Percentiles rank a stretch among this genome's conserved stretches.
Conservation (phyloP, 1,139 yeast species). For the Kodamaea ohmeri region DNA sequence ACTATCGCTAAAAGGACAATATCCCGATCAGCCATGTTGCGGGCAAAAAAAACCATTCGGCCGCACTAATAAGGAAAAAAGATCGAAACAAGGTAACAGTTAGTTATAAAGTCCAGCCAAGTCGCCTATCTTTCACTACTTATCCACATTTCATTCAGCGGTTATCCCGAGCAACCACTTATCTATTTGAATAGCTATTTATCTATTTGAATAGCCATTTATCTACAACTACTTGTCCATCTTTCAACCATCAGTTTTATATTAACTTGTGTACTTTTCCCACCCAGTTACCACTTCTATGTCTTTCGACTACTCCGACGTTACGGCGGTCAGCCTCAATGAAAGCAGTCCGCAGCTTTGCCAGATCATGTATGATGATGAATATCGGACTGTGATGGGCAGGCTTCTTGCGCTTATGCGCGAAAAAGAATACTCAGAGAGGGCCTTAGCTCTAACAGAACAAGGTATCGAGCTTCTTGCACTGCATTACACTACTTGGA, state of each 20-base stretch:
- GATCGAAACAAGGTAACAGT: background rate
- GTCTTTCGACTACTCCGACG: conserved; percentile 33
- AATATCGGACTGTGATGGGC: conserved; percentile 63
- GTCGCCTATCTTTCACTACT: too few relatives aligned
- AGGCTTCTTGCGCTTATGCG: conserved; percentile 60
- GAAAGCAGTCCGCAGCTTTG: conserved; percentile 59
- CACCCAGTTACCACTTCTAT: background rate
- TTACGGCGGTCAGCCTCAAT: conserved; percentile 40
- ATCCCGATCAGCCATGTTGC: conserved; percentile 13
- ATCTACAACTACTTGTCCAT: too few relatives aligned
- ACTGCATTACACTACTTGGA: conserved; percentile 93
- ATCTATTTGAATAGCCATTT: too few relatives aligned
- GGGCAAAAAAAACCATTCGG: conserved; percentile 5
- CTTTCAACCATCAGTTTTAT: too few relatives aligned
- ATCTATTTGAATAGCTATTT: too few relatives aligned
- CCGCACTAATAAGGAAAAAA: conserved; percentile 10
- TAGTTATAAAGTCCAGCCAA: too few relatives aligned
- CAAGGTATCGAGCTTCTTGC: conserved; percentile 67
- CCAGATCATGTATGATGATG: conserved; percentile 72
- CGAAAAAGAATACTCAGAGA: conserved; percentile 58
- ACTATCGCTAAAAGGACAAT: conserved; percentile 12
- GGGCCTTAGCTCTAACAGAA: conserved; percentile 69
- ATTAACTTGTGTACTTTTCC: too few relatives aligned
- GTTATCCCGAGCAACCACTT: too few relatives aligned
- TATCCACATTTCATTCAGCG: too few relatives aligned